These are phyloP conservation scores for Neospermospora avenae DNA, from an alignment of 2,329 filamentous ascomycete genomes.

Conservation along the genomic window DNA sequence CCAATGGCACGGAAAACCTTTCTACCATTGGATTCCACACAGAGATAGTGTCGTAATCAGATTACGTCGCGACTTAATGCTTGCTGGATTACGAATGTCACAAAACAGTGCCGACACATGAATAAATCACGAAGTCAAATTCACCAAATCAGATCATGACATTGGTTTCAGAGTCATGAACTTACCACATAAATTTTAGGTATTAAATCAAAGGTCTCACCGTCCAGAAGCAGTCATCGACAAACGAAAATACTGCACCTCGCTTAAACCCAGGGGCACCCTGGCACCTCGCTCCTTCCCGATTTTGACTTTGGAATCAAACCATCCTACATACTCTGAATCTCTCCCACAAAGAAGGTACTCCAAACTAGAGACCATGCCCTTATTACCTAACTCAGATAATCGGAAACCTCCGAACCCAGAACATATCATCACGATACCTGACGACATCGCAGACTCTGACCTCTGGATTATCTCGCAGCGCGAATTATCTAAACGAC, in stretches of 20 bases:
- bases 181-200: too few relatives aligned
- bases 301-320: not conserved
- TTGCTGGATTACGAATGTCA: too few relatives aligned
- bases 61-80: too few relatives aligned
- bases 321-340: not conserved
- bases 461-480: constrained; percentile 23
- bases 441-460: constrained; percentile 15
- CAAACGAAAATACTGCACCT: not conserved
- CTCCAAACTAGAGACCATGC: too few relatives aligned
- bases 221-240: not conserved
- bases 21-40: not conserved
- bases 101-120: too few relatives aligned
- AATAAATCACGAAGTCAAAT: too few relatives aligned
- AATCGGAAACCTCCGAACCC: not conserved
- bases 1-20: too few relatives aligned
- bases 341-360: not conserved
- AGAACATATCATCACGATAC: constrained; percentile 4
- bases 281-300: not conserved
- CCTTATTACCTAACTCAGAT: not conserved
- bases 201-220: not conserved
- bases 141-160: too few relatives aligned
- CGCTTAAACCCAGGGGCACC: not conserved
- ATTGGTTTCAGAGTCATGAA: too few relatives aligned
- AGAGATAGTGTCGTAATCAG: not conserved
- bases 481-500: constrained; percentile 19